Evolutionary conservation across 305 asterid species (phyloP), one percentile per base, ranked within the genome.

Genomic region (Fraxinus angustifolia): DNA sequence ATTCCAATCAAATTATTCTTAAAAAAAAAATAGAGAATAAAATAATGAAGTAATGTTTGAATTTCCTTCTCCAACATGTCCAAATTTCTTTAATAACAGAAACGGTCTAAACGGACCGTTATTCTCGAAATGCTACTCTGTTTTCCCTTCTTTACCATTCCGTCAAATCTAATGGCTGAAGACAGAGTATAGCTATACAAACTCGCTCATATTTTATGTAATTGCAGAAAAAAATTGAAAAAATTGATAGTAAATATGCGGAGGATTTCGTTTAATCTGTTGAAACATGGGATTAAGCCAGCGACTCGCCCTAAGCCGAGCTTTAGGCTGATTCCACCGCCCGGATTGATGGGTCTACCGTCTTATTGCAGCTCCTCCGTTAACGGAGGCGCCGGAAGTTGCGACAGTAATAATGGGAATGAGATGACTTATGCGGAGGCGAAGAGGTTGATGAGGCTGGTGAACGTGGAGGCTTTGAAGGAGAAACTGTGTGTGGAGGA

Each of bases 401-500:
- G 6, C 34, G 33, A 62, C 33, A 23, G n/a, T 62, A 23, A 23
- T 2, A 26, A 48, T 6, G 85, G 53, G 75, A 91, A 83, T 45
- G 75, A 53, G 78, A 91, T 96, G 87, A 82, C 98, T 60, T 90
- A 83, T 36, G 92, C 83, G 48, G 99, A 96, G 91, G 99, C 92
- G 53, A 96, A 90, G 91, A 90, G 89, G 82, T 30, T 96, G 89
- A 94, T 96, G 98, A 90, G 98, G 89, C 88, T 96, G 87, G 98
- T 92, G 88, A 91, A 94, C 78, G 97, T 94, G 85, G 94, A 89
- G 78, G 90, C 91, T 28, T 80, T 96, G 85, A 96, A 96, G 86
- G 89, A 82, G 88, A 93, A 90, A 88, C 90, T 96, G 40, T 97
- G 97, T 45, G 80, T 88, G 96, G 94, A 90, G 86, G 85, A 84